Evolutionary conservation across 2,329 filamentous ascomycete genomes (phyloP).

Genomic region (Ophiocordyceps camponoti-leonardi): DNA sequence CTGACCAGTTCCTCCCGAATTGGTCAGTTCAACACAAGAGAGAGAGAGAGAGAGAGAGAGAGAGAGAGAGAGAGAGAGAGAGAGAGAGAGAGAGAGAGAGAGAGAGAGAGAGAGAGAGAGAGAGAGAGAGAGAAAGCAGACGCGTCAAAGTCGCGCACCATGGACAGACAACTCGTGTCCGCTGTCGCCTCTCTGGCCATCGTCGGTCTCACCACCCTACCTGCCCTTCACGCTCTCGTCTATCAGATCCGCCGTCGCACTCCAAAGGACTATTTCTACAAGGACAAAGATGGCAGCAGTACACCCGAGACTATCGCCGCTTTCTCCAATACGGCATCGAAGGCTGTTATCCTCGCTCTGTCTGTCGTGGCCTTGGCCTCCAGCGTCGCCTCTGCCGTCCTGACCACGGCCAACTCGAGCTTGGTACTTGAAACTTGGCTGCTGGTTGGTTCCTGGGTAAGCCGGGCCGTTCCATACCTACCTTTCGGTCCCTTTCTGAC

Average conservation of each 20-base stretch:
- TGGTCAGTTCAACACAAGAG: not conserved
- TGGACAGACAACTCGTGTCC: not conserved
- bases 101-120: too few species aligned
- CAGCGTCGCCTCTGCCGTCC: conserved; percentile 38
- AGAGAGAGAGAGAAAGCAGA: not conserved
- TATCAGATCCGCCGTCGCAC: conserved; percentile 16
- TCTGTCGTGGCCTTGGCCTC: conserved; percentile 33
- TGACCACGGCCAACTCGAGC: conserved; percentile 23
- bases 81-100: too few species aligned
- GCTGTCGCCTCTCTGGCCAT: not conserved
- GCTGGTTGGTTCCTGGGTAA: conserved; percentile 43
- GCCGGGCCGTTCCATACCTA: conserved; percentile 10
- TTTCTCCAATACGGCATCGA: conserved; percentile 45
- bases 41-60: too few species aligned
- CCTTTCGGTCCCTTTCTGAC: not conserved
- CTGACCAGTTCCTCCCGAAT: too few species aligned
- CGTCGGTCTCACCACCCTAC: not conserved
- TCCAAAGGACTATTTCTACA: conserved; percentile 34
- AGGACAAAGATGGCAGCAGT: conserved; percentile 53
- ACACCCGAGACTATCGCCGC: conserved; percentile 42
- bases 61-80: too few species aligned
- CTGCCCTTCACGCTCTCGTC: conserved; percentile 9
- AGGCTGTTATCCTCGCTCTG: conserved; percentile 34
- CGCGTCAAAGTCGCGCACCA: not conserved
- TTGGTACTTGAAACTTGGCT: conserved; percentile 42